A percentile compares a stretch with the other conserved stretches of the same genome.
Conservation (phyloP, 441 rosid species). For the Adansonia grandidieri region DNA sequence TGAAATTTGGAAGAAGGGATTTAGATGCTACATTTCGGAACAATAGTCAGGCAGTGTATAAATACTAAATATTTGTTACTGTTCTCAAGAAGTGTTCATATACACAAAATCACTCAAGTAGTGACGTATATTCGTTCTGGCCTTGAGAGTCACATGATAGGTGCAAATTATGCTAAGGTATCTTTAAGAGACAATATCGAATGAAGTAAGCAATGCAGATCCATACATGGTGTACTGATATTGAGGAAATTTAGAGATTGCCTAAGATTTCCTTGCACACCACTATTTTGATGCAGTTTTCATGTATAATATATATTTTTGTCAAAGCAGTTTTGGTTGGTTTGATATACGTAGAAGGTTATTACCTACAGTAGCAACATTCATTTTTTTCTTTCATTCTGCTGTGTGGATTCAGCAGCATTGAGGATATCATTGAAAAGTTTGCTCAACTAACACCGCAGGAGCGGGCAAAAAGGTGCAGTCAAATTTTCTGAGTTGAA, state of each 20-base stretch:
- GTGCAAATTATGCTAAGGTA: constrained; percentile 9
- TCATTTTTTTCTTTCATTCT: neutral
- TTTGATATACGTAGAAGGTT: neutral
- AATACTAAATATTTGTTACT: neutral
- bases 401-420: constrained; percentile 38
- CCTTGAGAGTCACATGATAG: neutral
- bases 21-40: neutral
- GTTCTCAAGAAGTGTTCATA: neutral
- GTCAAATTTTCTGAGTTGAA: constrained; percentile 1
- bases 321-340: neutral
- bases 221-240: neutral
- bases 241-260: neutral
- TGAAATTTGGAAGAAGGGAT: neutral
- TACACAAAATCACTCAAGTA: neutral
- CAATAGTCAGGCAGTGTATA: neutral
- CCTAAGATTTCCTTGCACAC: neutral
- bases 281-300: neutral
- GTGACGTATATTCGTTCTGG: neutral
- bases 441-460: constrained; percentile 76
- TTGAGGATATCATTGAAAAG: constrained; percentile 74
- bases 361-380: neutral
- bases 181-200: neutral
- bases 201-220: neutral
- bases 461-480: constrained; percentile 76
- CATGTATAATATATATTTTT: neutral